Conservation (phyloP, 805 yeast species). For the Wickerhamiella domercqiae region DNA sequence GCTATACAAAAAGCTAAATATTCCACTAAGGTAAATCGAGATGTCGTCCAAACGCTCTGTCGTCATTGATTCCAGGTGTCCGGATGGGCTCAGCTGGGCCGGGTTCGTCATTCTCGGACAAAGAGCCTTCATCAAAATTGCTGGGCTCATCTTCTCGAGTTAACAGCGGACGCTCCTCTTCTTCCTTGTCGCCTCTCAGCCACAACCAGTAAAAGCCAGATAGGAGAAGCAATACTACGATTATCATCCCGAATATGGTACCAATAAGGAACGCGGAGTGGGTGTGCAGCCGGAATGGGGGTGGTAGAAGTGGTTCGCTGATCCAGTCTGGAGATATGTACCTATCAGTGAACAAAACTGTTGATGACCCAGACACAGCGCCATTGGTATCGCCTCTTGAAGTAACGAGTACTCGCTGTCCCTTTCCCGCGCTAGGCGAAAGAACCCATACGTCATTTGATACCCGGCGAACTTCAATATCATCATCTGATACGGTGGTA, state of each 20-base stretch:
- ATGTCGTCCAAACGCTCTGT: conserved; percentile 21
- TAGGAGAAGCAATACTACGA: conserved; percentile 7
- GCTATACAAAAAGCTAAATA: not conserved
- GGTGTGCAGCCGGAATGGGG: conserved; percentile 20
- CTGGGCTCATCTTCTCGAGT: not conserved
- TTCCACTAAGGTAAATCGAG: conserved; percentile 13
- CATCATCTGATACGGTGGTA: conserved; percentile 18
- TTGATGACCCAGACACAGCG: conserved; percentile 11
- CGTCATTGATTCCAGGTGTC: conserved; percentile 16
- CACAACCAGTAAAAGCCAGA: conserved; percentile 5
- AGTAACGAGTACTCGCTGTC: conserved; percentile 18
- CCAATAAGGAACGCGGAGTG: conserved; percentile 22
- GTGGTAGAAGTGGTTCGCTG: conserved; percentile 13
- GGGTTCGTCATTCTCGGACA: not conserved
- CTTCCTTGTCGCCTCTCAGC: conserved; percentile 7
- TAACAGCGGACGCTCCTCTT: conserved; percentile 2
- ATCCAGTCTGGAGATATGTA: conserved; percentile 24
- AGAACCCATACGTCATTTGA: conserved; percentile 7
- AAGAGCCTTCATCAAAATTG: not conserved
- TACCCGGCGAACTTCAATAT: conserved; percentile 17
- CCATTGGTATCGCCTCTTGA: conserved; percentile 16
- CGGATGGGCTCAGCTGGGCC: conserved; percentile 15
- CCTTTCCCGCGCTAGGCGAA: conserved; percentile 15
- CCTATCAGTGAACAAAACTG: conserved; percentile 23
- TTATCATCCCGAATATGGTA: conserved; percentile 18